Conservation (phyloP, 2,329 filamentous ascomycete species). For the Fusarium oligoseptatum region DNA sequence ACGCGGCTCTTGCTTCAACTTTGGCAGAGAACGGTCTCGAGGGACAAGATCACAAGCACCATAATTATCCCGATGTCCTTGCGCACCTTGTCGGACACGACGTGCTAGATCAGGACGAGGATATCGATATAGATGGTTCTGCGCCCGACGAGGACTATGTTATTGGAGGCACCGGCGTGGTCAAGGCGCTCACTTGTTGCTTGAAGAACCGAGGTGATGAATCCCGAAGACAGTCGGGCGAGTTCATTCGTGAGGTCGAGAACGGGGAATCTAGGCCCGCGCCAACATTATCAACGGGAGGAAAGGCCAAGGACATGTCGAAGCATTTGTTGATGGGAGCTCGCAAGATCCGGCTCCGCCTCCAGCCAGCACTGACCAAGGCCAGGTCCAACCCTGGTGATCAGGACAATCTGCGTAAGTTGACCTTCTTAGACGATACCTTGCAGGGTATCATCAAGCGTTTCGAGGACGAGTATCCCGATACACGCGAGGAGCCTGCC, state of each 20-base stretch:
- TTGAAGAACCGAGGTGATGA: conserved; percentile 81
- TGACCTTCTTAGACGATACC: conserved; percentile 90
- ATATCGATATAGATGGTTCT: conserved; percentile 72
- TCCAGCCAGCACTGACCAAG: conserved; percentile 86
- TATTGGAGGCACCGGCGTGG: conserved; percentile 93
- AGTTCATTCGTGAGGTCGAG: conserved; percentile 66
- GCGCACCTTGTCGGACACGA: conserved; percentile 87
- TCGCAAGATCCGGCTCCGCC: conserved; percentile 84
- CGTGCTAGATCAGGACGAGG: conserved; percentile 56
- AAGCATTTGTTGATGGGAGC: conserved; percentile 90
- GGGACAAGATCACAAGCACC: conserved; percentile 44
- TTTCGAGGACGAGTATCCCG: conserved; percentile 96
- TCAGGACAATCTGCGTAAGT: conserved; percentile 82
- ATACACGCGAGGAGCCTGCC: conserved; percentile 71
- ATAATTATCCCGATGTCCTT: conserved; percentile 80
- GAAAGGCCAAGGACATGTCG: conserved; percentile 91
- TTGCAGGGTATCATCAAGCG: conserved; percentile 92
- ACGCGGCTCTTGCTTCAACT: conserved; percentile 59
- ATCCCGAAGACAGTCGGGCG: conserved; percentile 65
- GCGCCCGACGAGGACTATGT: conserved; percentile 95
- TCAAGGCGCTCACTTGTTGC: conserved; percentile 92
- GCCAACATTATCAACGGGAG: conserved; percentile 55
- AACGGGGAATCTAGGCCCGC: conserved; percentile 62
- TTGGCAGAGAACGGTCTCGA: conserved; percentile 55
- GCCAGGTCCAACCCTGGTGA: conserved; percentile 77